phyloP scores from a whole-genome alignment of 495 filamentous ascomycete species.

The Penicillium egyptiacum region DNA sequence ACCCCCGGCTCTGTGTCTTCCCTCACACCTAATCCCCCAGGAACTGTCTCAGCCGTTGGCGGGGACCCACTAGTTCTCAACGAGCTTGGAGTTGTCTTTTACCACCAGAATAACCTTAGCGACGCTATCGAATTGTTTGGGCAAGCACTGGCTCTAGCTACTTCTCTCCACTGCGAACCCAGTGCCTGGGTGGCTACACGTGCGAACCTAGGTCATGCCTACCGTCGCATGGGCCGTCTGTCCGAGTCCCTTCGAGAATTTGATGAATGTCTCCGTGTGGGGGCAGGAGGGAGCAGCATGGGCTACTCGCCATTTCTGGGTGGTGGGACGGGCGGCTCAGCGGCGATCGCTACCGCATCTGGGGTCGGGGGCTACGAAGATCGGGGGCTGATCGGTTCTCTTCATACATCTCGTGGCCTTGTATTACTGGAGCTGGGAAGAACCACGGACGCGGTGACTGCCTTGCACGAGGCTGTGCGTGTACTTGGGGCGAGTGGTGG shows the following conservation, averaged over 20 bases:
- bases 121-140: constrained; percentile 72
- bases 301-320: constrained; percentile 45
- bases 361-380: constrained; percentile 51
- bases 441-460: constrained; percentile 64
- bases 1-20: constrained; percentile 34
- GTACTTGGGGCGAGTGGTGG: constrained; percentile 50
- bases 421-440: constrained; percentile 67
- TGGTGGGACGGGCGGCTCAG: constrained; percentile 36
- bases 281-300: constrained; percentile 65
- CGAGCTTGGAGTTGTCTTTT: constrained; percentile 91
- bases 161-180: constrained; percentile 76
- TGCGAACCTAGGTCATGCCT: constrained; percentile 85
- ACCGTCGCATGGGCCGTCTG: constrained; percentile 68
- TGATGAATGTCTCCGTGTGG: constrained; percentile 74
- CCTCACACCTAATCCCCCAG: constrained; percentile 46
- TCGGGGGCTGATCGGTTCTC: constrained; percentile 44
- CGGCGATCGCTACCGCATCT: constrained; percentile 34
- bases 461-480: constrained; percentile 69
- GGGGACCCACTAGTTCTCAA: constrained; percentile 88
- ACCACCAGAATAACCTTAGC: constrained; percentile 80
- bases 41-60: constrained; percentile 46
- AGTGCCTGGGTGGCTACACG: constrained; percentile 84
- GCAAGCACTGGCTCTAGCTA: constrained; percentile 71
- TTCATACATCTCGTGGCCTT: constrained; percentile 57
- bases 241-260: constrained; percentile 75